Evolutionary conservation across 352 stramenopile genomes (phyloP).

Genomic region (Phytopythium vexans): DNA sequence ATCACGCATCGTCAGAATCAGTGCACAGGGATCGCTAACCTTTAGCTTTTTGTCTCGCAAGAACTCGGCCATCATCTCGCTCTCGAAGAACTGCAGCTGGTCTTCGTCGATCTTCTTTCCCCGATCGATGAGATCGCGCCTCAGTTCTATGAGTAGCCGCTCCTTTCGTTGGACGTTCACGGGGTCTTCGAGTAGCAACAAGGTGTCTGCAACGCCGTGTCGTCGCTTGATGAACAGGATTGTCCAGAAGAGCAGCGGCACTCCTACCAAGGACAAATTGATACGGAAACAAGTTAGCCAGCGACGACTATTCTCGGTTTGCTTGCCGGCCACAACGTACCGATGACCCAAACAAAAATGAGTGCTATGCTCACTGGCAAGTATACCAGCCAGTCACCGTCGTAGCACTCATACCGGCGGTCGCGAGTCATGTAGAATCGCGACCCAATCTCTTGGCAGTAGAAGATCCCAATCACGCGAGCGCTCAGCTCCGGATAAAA

Average conservation of each 20-base stretch:
- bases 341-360: conserved; percentile 56
- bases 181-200: conserved; percentile 42
- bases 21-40: conserved; percentile 8
- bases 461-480: conserved; percentile 65
- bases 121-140: conserved; percentile 31
- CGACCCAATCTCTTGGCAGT: conserved; percentile 65
- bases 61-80: conserved; percentile 50
- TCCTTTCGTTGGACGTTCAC: conserved; percentile 37
- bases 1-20: conserved; percentile 2
- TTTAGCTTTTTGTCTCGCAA: conserved; percentile 53
- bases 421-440: conserved; percentile 64
- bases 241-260: conserved; percentile 67
- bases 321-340: conserved; percentile 16
- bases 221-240: conserved; percentile 57
- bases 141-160: conserved; percentile 44
- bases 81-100: conserved; percentile 40
- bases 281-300: background rate
- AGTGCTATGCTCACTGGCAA: conserved; percentile 41
- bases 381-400: conserved; percentile 55
- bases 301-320: background rate
- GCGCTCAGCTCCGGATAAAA: conserved; percentile 77
- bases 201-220: conserved; percentile 40
- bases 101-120: conserved; percentile 48
- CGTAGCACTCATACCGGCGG: conserved; percentile 55
- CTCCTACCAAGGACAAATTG: conserved; percentile 22